Evolutionary conservation across 202 grass and related monocot genomes (phyloP), one percentile per base, ranked within the genome.

Genomic region (Dendrocalamus latiflorus): DNA sequence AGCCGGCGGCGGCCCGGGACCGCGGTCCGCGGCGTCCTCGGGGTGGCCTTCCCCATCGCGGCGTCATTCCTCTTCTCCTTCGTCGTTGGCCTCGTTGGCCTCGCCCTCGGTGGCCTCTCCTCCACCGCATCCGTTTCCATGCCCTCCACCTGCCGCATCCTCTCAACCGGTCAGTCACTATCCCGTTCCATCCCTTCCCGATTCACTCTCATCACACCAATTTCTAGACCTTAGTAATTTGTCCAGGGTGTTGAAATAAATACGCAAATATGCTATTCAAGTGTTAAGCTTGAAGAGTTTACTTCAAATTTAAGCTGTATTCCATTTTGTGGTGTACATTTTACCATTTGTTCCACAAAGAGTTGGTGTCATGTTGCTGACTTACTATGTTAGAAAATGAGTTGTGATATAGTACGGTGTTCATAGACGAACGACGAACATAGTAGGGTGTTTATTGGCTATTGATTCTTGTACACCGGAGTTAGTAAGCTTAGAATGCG

Each of bases 1-100:
- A 48, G 25, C 61, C 26, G 10, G 5, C 20, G 14, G 34, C 79
- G 68, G 8, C 61, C 60, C n/a, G 59, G 87, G 64, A 69, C 68
- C 68, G 77, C 78, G 18, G 64, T 93, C 80, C 88, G 87, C 20
- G 77, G 87, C 68, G 84, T 68, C 37, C 77, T 95, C 79, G 83
- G 57, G 57, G 76, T 95, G 44, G 60, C 81, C 79, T 86, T 93
- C 80, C 87, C 85, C 68, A 76, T 95, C 45, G 73, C 68, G 36
- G 87, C 80, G 10, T 94, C 89, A 39, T 98, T 98, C 77, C 37
- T 98, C 73, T 87, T 95, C 74, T 95, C 95, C 65, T 92, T 98
- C 70, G 21, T 93, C 47, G 70, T 93, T 12, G 95, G 95, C 9
- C 57, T 95, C 51, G 84, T 81, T 6, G 92, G 90, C 41, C 88